Conservation (phyloP, 2,329 filamentous ascomycete species). For the Fusarium sp. region DNA sequence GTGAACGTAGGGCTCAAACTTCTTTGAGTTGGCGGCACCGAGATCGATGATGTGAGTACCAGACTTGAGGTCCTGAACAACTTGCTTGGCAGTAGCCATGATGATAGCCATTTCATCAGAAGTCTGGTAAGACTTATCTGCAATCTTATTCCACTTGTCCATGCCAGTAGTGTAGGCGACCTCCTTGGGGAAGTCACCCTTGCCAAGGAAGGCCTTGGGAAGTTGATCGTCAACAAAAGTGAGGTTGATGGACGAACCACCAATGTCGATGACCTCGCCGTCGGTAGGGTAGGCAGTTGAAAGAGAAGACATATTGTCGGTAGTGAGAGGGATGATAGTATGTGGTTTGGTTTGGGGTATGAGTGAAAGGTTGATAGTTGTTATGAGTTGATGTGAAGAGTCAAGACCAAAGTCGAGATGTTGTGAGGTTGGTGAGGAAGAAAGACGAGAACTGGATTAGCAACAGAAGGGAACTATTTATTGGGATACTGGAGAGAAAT, state of each 20-base stretch:
- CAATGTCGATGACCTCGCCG: conserved; percentile 30
- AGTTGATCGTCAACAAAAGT: conserved; percentile 25
- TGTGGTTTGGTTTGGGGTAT: neutral
- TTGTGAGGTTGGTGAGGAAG: neutral
- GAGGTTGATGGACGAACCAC: conserved; percentile 17
- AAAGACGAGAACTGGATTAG: neutral
- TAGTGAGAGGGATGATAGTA: neutral
- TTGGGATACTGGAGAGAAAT: accelerated
- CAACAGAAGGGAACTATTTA: neutral
- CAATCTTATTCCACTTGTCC: conserved; percentile 26
- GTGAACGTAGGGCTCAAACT: conserved; percentile 33
- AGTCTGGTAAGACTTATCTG: conserved; percentile 35
- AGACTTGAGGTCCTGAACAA: conserved; percentile 16
- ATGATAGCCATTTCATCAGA: conserved; percentile 33
- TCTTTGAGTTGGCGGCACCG: conserved; percentile 32
- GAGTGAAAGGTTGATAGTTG: neutral
- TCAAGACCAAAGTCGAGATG: neutral
- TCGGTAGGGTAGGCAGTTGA: neutral
- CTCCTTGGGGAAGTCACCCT: conserved; percentile 40
- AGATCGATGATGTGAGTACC: conserved; percentile 36
- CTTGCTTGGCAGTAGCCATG: conserved; percentile 14
- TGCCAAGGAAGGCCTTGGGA: conserved; percentile 17
- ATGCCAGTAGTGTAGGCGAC: conserved; percentile 34
- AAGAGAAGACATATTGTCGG: neutral
- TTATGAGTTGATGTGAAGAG: too few species aligned